phyloP scores from a whole-genome alignment of 352 stramenopile species.

The Phytophthora pluvialis region DNA sequence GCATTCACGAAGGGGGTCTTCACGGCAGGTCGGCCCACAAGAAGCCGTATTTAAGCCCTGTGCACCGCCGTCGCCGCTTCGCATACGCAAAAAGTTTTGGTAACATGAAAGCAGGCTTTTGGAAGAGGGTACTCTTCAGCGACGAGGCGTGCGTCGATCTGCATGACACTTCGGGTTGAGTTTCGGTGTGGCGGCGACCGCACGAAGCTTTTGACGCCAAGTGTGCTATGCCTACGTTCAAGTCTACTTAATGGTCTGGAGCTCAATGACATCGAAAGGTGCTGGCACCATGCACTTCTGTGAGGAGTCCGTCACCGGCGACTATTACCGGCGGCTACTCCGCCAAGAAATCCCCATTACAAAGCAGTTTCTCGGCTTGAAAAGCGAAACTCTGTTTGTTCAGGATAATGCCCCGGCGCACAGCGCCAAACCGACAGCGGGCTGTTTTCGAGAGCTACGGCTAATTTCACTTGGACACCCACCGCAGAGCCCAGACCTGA shows the following conservation, averaged over 20 bases:
- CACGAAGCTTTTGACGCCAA: neutral
- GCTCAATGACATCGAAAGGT: slow-evolving; percentile 1
- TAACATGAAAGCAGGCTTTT: neutral
- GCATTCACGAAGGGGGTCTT: neutral
- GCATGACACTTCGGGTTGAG: neutral
- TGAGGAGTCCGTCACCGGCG: neutral
- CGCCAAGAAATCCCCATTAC: slow-evolving; percentile 4
- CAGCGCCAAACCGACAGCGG: slow-evolving; percentile 5
- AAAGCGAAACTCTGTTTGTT: neutral
- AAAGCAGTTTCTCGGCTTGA: neutral
- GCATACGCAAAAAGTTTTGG: slow-evolving; percentile 1
- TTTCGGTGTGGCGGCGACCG: neutral
- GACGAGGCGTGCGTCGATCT: slow-evolving; percentile 6
- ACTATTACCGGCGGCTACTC: slow-evolving; percentile 1
- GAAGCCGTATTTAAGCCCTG: slow-evolving; percentile 8
- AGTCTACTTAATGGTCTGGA: slow-evolving; percentile 9
- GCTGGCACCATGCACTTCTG: slow-evolving; percentile 7
- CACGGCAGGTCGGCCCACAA: neutral
- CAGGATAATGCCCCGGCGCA: slow-evolving; percentile 9
- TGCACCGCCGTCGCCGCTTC: neutral
- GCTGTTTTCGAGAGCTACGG: neutral
- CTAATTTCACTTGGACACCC: slow-evolving; percentile 5
- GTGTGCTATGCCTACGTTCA: slow-evolving; percentile 6
- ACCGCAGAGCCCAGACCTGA: slow-evolving; percentile 12
- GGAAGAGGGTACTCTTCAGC: neutral